A percentile compares a stretch with the other conserved stretches of the same genome.
Evolutionary conservation across 2,329 filamentous ascomycete species (phyloP).

Genomic region (Hypoxylon sp.): DNA sequence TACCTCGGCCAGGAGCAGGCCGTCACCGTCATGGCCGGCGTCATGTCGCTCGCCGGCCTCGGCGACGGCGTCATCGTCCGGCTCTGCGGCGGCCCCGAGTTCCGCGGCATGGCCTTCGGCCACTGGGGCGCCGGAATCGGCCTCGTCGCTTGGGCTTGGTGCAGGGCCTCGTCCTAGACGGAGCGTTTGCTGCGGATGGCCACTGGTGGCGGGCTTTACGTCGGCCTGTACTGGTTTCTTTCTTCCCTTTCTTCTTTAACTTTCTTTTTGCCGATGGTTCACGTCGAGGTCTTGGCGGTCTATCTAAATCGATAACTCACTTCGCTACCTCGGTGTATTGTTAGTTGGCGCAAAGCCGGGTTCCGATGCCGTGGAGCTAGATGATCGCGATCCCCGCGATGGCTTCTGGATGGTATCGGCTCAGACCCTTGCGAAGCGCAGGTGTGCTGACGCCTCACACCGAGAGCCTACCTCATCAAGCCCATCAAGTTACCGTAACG

Average conservation of each 20-base stretch:
- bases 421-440: not conserved
- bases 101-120: not conserved
- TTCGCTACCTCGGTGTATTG: not conserved
- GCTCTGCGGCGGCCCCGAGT: constrained; percentile 2
- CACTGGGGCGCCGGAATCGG: constrained; percentile 3
- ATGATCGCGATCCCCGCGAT: constrained; percentile 15
- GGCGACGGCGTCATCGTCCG: constrained; percentile 12
- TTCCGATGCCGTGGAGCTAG: constrained; percentile 11
- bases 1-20: constrained; percentile 12
- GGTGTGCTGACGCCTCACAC: no score
- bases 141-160: constrained; percentile 8
- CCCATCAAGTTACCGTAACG: not conserved
- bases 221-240: no score
- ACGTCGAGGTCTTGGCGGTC: no score
- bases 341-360: not conserved
- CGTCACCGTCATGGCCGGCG: not conserved
- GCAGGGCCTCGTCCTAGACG: not conserved
- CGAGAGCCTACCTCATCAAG: not conserved
- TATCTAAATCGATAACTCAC: no score
- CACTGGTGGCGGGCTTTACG: not conserved
- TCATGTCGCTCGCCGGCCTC: constrained; percentile 5
- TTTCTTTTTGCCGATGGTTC: no score
- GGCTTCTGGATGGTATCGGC: not conserved
- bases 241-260: no score
- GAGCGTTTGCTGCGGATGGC: not conserved